Conservation (phyloP, 257 asterid species). For the Solanum lycopersicoides region DNA sequence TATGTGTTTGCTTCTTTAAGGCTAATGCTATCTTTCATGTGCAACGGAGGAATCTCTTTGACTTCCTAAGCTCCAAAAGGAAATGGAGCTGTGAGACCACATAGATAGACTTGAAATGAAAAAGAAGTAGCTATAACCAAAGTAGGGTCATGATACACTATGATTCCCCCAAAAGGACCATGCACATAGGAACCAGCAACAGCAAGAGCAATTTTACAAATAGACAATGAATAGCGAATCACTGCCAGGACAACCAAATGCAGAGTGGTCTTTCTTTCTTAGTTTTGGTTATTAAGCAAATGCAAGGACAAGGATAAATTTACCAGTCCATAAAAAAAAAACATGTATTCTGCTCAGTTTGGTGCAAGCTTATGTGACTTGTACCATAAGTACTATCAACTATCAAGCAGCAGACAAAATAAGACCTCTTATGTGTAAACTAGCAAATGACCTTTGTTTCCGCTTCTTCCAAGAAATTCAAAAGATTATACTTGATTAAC, state of each 20-base stretch:
- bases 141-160: not conserved
- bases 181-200: not conserved
- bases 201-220: not conserved
- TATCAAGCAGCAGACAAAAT: not conserved
- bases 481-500: not conserved
- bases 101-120: not conserved
- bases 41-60: not conserved
- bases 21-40: not conserved
- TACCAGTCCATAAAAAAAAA: not conserved
- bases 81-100: not conserved
- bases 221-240: not conserved
- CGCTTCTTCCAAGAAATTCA: not conserved
- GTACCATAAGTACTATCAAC: not conserved
- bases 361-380: not conserved
- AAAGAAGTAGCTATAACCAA: not conserved
- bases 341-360: not conserved
- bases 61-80: not conserved
- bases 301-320: not conserved
- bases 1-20: not conserved
- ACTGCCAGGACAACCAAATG: not conserved
- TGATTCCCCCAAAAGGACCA: not conserved
- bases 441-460: not conserved
- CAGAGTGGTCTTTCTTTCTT: not conserved
- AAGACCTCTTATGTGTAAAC: not conserved
- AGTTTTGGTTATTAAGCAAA: not conserved